Percentiles rank a stretch among this genome's conserved stretches.
phyloP scores from a whole-genome alignment of 2,329 filamentous ascomycete genomes.

The Ambrosiella cleistominuta region DNA sequence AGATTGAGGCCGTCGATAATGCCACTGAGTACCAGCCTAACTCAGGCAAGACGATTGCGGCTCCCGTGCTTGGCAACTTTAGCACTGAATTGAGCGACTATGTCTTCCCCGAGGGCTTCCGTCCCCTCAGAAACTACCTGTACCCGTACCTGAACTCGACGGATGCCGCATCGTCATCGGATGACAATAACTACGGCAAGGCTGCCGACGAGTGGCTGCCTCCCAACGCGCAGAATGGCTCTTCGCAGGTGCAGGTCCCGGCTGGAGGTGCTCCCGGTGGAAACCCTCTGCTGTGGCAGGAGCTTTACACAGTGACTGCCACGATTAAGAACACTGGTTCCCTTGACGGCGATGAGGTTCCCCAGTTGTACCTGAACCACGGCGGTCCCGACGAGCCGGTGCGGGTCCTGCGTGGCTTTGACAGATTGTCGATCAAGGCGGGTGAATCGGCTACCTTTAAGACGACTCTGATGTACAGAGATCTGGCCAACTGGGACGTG shows the following conservation, averaged over 20 bases:
- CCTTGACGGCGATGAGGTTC: slow-evolving; percentile 49
- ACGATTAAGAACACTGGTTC: slow-evolving; percentile 55
- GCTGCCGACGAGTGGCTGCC: slow-evolving; percentile 43
- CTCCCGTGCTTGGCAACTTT: slow-evolving; percentile 46
- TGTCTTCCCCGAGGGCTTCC: slow-evolving; percentile 44
- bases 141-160: slow-evolving; percentile 59
- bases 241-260: slow-evolving; percentile 36
- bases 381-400: slow-evolving; percentile 58
- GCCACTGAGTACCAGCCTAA: slow-evolving; percentile 39
- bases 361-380: slow-evolving; percentile 64
- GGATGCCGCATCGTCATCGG: slow-evolving; percentile 35
- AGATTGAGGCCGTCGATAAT: slow-evolving; percentile 30
- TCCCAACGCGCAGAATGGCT: slow-evolving; percentile 34
- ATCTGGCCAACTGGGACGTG: slow-evolving; percentile 76
- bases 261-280: slow-evolving; percentile 41
- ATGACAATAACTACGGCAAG: slow-evolving; percentile 42
- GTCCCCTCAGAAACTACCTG: slow-evolving; percentile 37
- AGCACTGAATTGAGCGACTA: slow-evolving; percentile 48
- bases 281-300: slow-evolving; percentile 48
- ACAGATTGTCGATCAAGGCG: slow-evolving; percentile 52
- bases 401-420: slow-evolving; percentile 59
- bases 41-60: slow-evolving; percentile 41
- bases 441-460: slow-evolving; percentile 51
- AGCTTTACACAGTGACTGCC: slow-evolving; percentile 48
- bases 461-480: slow-evolving; percentile 55